Conservation (phyloP, 2,329 filamentous ascomycete species). For the Bipolaris bicolor region DNA sequence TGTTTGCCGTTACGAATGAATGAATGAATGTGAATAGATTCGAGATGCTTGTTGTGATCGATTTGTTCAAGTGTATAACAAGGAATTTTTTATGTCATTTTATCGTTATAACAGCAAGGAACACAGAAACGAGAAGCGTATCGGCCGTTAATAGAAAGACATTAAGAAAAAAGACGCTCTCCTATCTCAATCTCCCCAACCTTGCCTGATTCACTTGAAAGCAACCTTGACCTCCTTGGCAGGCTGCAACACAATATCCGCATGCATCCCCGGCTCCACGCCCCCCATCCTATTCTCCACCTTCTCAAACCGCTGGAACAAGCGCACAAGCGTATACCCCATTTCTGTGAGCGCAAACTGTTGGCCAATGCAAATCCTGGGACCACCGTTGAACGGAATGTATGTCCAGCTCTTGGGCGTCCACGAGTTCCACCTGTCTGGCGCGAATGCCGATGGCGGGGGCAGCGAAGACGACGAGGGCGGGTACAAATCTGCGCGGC, state of each 20-base stretch:
- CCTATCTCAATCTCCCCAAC: background rate
- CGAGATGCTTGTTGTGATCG: background rate
- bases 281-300: conserved; percentile 51
- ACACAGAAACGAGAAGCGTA: no score
- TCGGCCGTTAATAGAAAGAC: background rate
- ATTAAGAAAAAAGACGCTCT: background rate
- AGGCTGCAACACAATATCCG: conserved; percentile 58
- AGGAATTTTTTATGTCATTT: no score
- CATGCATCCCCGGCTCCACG: conserved; percentile 49
- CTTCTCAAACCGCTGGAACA: conserved; percentile 53
- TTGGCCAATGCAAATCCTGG: conserved; percentile 59
- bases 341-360: conserved; percentile 60
- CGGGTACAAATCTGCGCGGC: conserved; percentile 58
- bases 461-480: conserved; percentile 48
- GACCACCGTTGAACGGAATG: conserved; percentile 57
- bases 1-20: conserved; percentile 9
- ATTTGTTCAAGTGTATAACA: no score
- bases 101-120: no score
- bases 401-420: conserved; percentile 58
- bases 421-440: conserved; percentile 58
- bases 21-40: conserved; percentile 11
- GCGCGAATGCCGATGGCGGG: conserved; percentile 51
- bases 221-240: conserved; percentile 49
- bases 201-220: conserved; percentile 28
- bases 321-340: conserved; percentile 55